phyloP scores from a whole-genome alignment of 2,329 filamentous ascomycete species.

The Exophiala aquamarina region DNA sequence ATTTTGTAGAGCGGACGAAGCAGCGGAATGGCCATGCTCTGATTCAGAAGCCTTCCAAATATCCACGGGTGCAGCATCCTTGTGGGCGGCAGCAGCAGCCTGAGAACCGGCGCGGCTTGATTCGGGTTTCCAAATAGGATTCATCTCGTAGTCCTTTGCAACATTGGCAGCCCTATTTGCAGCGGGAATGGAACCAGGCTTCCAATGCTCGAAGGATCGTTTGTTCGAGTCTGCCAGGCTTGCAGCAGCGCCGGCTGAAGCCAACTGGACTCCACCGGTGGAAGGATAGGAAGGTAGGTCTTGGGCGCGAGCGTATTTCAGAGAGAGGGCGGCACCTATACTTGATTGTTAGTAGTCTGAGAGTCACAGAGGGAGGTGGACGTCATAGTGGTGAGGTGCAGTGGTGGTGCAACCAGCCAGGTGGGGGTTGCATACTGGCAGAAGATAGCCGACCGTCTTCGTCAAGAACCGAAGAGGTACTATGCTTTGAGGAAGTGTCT shows the following conservation, averaged over 20 bases:
- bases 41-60: constrained; percentile 51
- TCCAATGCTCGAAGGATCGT: constrained; percentile 66
- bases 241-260: constrained; percentile 73
- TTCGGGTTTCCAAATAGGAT: constrained; percentile 63
- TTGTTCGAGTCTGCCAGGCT: constrained; percentile 71
- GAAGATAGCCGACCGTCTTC: constrained; percentile 58
- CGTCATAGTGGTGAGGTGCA: not conserved
- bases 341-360: constrained; percentile 19
- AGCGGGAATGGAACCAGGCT: constrained; percentile 60
- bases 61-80: constrained; percentile 52
- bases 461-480: constrained; percentile 43
- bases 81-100: constrained; percentile 68
- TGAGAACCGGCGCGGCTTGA: constrained; percentile 68
- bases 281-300: constrained; percentile 76
- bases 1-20: constrained; percentile 62
- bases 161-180: constrained; percentile 60
- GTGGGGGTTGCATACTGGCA: constrained; percentile 47
- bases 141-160: constrained; percentile 62
- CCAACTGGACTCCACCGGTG: constrained; percentile 52
- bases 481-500: constrained; percentile 19
- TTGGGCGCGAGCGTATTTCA: constrained; percentile 71
- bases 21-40: constrained; percentile 65
- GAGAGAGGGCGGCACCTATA: constrained; percentile 59
- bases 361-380: not conserved
- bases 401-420: no score